phyloP scores from a whole-genome alignment of 371 early-diverging fungal species.

The Phascolomyces articulosus region DNA sequence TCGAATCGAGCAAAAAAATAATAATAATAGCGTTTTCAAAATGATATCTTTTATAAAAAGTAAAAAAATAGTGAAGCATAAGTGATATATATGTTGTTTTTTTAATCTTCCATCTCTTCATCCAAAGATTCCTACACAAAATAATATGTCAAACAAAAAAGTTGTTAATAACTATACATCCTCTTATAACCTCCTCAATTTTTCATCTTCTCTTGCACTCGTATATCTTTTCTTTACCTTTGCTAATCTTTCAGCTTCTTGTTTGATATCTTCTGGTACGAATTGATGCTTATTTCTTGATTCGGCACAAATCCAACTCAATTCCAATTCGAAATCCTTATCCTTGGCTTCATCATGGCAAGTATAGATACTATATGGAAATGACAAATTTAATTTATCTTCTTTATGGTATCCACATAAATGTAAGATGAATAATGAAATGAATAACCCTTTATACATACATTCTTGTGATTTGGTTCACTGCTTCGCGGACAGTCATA shows the following conservation, averaged over 20 bases:
- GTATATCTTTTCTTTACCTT: slow-evolving; percentile 56
- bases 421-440: too few relatives aligned
- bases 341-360: slow-evolving; percentile 98
- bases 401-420: too few relatives aligned
- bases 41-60: background rate
- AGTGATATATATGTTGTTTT: background rate
- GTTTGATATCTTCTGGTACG: slow-evolving; percentile 87
- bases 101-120: slow-evolving; percentile 60
- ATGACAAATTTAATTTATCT: too few relatives aligned
- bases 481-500: slow-evolving; percentile 88
- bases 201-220: too few relatives aligned
- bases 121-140: slow-evolving; percentile 40
- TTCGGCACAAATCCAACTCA: slow-evolving; percentile 95
- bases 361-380: slow-evolving; percentile 81
- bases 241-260: slow-evolving; percentile 85
- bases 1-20: too few relatives aligned
- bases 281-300: slow-evolving; percentile 77
- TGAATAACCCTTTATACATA: too few relatives aligned
- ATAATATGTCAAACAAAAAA: background rate
- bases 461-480: slow-evolving; percentile 95
- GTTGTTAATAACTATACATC: background rate
- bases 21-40: background rate
- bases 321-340: slow-evolving; percentile 96
- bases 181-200: background rate
- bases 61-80: background rate